These are phyloP conservation scores for Meyerozyma guilliermondii DNA, from an alignment of 1,139 yeast genomes.

Conservation along the genomic window DNA sequence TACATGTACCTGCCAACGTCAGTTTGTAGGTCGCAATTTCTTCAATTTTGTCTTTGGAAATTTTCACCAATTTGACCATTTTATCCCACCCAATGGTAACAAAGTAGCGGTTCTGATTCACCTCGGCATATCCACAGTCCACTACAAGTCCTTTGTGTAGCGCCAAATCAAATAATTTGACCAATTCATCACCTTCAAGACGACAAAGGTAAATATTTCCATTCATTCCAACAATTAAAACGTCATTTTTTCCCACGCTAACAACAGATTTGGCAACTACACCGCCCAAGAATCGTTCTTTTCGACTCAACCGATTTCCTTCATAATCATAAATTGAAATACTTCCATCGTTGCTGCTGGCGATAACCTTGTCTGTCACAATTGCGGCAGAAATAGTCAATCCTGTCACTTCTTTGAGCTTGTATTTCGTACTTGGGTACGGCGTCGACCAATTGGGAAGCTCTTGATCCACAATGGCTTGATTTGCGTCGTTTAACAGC, in stretches of 20 bases:
- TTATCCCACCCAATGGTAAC: slow-evolving; percentile 65
- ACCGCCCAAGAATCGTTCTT: slow-evolving; percentile 14
- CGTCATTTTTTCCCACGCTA: slow-evolving; percentile 10
- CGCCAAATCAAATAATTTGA: slow-evolving; percentile 11
- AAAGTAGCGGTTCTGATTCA: slow-evolving; percentile 26
- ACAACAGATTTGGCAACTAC: slow-evolving; percentile 34
- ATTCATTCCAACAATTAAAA: slow-evolving; percentile 37
- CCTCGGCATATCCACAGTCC: slow-evolving; percentile 21
- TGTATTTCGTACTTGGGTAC: slow-evolving; percentile 16
- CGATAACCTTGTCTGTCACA: slow-evolving; percentile 11
- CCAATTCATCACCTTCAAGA: slow-evolving; percentile 9
- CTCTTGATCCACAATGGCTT: slow-evolving; percentile 5
- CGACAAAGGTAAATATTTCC: slow-evolving; percentile 23
- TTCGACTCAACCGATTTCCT: slow-evolving; percentile 9
- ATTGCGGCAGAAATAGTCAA: slow-evolving; percentile 22
- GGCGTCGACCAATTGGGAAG: slow-evolving; percentile 27
- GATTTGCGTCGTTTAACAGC: slow-evolving; percentile 6
- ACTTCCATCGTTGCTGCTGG: slow-evolving; percentile 25
- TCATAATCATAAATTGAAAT: slow-evolving; percentile 16
- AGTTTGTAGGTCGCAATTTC: slow-evolving; percentile 30
- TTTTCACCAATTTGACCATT: slow-evolving; percentile 32
- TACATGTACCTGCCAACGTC: slow-evolving; percentile 45
- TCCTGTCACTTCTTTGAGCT: slow-evolving; percentile 12
- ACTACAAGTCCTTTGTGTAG: slow-evolving; percentile 30
- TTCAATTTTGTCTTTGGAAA: slow-evolving; percentile 17